A percentile compares a stretch with the other conserved stretches of the same genome.
phyloP scores from a whole-genome alignment of 208 protist species.

The Leptomonas pyrrhocoris region DNA sequence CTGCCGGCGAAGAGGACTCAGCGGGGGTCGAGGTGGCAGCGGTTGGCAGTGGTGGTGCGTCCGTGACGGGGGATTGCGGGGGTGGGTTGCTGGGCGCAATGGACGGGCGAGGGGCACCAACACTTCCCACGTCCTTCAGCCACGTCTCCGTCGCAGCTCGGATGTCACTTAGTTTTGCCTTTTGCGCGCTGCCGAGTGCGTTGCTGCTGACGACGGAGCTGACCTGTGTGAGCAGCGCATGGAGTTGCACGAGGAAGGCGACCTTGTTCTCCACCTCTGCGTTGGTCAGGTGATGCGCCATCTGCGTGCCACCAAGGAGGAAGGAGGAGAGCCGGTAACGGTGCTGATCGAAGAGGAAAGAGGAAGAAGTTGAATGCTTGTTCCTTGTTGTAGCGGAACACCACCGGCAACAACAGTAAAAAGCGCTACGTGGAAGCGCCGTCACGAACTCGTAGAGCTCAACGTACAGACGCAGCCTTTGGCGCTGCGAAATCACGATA shows the following conservation, averaged over 20 bases:
- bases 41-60: not conserved
- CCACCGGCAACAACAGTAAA: no score
- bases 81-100: constrained; percentile 16
- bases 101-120: constrained; percentile 38
- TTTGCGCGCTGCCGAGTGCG: constrained; percentile 45
- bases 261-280: constrained; percentile 73
- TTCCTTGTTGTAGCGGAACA: no score
- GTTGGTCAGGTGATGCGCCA: constrained; percentile 39
- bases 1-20: not conserved
- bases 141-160: constrained; percentile 52
- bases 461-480: no score
- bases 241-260: constrained; percentile 82
- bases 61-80: constrained; percentile 10
- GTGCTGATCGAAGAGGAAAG: no score
- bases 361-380: not conserved
- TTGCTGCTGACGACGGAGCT: constrained; percentile 47
- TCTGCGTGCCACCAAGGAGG: not conserved
- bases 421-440: no score
- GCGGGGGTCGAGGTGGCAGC: not conserved
- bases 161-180: constrained; percentile 57
- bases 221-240: constrained; percentile 65
- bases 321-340: not conserved
- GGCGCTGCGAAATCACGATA: no score
- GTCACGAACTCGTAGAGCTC: no score
- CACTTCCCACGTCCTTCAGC: constrained; percentile 50